Conservation (phyloP, 305 asterid species). For the Rubia tinctorum region DNA sequence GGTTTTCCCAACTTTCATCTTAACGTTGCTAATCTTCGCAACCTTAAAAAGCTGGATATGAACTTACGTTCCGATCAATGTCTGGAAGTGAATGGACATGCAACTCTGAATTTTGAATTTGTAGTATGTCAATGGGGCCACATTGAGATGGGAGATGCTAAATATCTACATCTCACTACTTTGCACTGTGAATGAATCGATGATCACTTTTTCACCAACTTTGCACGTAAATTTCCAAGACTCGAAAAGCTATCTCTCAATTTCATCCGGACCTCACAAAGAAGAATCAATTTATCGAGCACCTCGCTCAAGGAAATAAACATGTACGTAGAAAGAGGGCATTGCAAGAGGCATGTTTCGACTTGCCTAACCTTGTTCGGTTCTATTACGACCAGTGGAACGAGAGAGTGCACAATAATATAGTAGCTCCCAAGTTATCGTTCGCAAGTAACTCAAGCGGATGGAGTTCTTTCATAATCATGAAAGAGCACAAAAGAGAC, state of each 20-base stretch:
- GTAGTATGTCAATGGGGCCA: neutral
- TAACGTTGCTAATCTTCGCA: no score
- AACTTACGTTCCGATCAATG: neutral
- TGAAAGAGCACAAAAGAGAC: no score
- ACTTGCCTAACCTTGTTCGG: neutral
- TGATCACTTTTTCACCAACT: neutral
- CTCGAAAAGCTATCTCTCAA: neutral
- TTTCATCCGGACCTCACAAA: neutral
- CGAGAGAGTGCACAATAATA: neutral
- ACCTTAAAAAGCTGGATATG: neutral
- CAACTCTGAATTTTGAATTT: neutral
- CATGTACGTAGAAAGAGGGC: rapidly evolving
- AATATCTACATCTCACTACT: neutral
- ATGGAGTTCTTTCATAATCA: neutral
- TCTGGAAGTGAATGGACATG: no score
- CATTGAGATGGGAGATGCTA: neutral
- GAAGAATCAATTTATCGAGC: neutral
- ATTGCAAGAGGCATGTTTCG: neutral
- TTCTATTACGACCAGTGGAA: no score
- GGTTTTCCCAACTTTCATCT: no score
- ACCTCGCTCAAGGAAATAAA: neutral
- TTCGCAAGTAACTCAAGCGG: neutral
- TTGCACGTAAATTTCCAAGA: neutral
- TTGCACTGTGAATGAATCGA: neutral
- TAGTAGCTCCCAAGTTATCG: neutral